Base-by-base conservation (phyloP, 805 yeast genomes). In the Wickerhamiella kurtzmanii region DNA sequence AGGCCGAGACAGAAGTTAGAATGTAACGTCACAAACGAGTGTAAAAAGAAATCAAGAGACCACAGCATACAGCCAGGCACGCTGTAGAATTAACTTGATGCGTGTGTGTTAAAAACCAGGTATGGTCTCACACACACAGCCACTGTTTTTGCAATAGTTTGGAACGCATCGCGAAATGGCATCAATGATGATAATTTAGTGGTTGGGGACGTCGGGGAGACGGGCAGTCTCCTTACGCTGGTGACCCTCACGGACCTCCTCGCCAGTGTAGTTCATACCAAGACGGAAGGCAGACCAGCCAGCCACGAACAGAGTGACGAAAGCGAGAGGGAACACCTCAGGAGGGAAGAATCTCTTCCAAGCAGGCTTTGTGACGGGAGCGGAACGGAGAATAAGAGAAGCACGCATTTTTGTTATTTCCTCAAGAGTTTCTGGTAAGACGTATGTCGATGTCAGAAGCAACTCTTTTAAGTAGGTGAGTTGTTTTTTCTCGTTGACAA, bases 341-440 rank as follows among this genome's bases (percentile, higher is more conserved):
- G 42, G 22, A 28, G 60, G 60, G 25, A 56, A 17, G 28, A 43
- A 16, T 20, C 35, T 22, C 40, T 40, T 35, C 28, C 20, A n/a
- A 39, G n/a, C 9, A 28, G 32, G 42, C 48, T 50, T 49, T 47
- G 54, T 48, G 22, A 22, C 39, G 32, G 32, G 32, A 28, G 56
- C 57, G 41, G 50, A 41, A 21, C 60, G 53, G 17, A 56, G 53
- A 44, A 56, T 47, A 48, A 45, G 39, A 9, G 58, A 46, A 20
- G 57, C 46, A 41, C 56, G 58, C 60, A 56, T 56, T 47, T 38
- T 25, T 25, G n/a, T n/a, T n/a, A n/a, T n/a, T n/a, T n/a, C n/a
- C n/a, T n/a, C n/a, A n/a, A n/a, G n/a, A n/a, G n/a, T n/a, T n/a
- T n/a, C n/a, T n/a, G n/a, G n/a, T n/a, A n/a, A n/a, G n/a, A n/a